Percentiles rank a stretch among this genome's conserved stretches.
These are phyloP conservation scores for Fragilariopsis cylindrus DNA, from an alignment of 108 stramenopile species.

Conservation along the genomic window DNA sequence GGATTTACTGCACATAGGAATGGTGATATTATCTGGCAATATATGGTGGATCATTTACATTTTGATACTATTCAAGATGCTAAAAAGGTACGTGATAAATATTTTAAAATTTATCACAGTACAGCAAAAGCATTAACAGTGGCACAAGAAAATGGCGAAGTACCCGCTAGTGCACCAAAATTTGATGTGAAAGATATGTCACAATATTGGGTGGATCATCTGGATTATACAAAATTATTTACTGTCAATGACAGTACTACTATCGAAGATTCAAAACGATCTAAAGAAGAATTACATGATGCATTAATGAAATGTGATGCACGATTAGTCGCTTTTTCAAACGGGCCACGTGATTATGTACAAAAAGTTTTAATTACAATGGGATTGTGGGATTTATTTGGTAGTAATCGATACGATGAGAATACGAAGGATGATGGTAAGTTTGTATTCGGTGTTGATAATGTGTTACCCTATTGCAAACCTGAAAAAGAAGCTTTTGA, in stretches of 20 bases:
- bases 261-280: conserved; percentile 19
- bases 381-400: conserved; percentile 58
- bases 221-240: conserved; percentile 59
- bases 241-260: background rate
- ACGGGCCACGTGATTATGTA: conserved; percentile 73
- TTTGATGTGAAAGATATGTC: conserved; percentile 43
- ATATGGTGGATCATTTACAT: conserved; percentile 72
- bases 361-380: conserved; percentile 58
- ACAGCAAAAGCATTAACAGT: conserved; percentile 79
- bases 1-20: conserved; percentile 86
- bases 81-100: conserved; percentile 57
- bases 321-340: conserved; percentile 73
- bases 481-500: conserved; percentile 77
- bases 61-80: conserved; percentile 55
- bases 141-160: conserved; percentile 68
- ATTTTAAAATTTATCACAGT: conserved; percentile 75
- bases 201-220: conserved; percentile 66
- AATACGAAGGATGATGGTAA: background rate
- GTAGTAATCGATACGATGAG: conserved; percentile 28
- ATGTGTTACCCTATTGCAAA: conserved; percentile 84
- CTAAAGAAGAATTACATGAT: conserved; percentile 41
- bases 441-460: conserved; percentile 72
- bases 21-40: conserved; percentile 52
- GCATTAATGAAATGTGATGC: conserved; percentile 43
- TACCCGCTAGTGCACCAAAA: conserved; percentile 46